Evolutionary conservation across 495 filamentous ascomycete species (phyloP).

Genomic region (Daldinia loculata): DNA sequence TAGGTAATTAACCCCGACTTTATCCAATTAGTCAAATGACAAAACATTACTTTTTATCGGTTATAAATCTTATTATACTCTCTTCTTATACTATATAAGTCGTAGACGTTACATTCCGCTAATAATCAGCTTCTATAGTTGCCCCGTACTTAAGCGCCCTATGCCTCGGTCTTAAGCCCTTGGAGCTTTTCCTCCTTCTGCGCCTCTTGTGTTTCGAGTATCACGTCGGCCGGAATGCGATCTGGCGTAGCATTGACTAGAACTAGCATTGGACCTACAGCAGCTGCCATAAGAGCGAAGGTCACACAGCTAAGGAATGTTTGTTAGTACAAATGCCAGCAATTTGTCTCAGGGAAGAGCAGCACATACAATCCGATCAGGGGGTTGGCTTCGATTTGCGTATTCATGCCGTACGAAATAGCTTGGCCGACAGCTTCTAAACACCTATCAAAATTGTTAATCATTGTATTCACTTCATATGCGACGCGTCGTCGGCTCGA

Average conservation of each 20-base stretch:
- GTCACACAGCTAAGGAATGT: slow-evolving; percentile 32
- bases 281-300: slow-evolving; percentile 33
- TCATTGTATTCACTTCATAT: background rate
- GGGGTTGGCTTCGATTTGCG: slow-evolving; percentile 26
- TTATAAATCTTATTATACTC: background rate
- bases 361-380: slow-evolving; percentile 35
- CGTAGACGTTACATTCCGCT: slow-evolving; percentile 1
- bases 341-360: background rate
- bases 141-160: slow-evolving; percentile 35
- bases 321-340: background rate
- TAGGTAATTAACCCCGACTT: background rate
- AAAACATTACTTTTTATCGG: background rate
- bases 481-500: background rate
- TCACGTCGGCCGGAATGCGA: slow-evolving; percentile 37
- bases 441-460: slow-evolving; percentile 21
- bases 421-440: slow-evolving; percentile 37
- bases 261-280: slow-evolving; percentile 27
- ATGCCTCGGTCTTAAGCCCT: slow-evolving; percentile 25
- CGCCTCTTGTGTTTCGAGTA: slow-evolving; percentile 28
- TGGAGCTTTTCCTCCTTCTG: slow-evolving; percentile 29
- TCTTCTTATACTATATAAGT: background rate
- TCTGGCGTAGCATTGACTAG: slow-evolving; percentile 37
- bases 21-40: slow-evolving; percentile 3
- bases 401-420: slow-evolving; percentile 39
- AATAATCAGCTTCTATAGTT: slow-evolving; percentile 28